Evolutionary conservation across 2,329 filamentous ascomycete genomes (phyloP).

Genomic region (Sodiomyces alkalinus): DNA sequence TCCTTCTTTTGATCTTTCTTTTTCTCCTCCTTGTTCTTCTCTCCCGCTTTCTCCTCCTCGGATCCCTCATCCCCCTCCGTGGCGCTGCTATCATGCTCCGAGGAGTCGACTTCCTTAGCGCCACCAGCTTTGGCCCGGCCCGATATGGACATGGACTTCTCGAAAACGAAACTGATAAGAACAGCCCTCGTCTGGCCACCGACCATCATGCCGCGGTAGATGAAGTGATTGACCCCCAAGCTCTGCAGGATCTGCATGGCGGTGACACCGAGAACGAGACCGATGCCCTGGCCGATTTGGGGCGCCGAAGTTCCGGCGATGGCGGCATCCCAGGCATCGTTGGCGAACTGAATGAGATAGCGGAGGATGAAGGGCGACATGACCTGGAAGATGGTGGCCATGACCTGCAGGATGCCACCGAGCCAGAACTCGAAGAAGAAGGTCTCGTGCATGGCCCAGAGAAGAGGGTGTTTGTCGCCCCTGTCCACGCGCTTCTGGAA

Average conservation of each 20-base stretch:
- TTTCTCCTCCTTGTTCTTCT: conserved; percentile 20
- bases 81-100: too few species aligned
- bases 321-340: conserved; percentile 58
- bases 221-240: conserved; percentile 73
- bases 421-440: conserved; percentile 75
- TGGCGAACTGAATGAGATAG: conserved; percentile 75
- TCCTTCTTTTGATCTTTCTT: conserved; percentile 20
- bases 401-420: conserved; percentile 63
- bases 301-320: conserved; percentile 38
- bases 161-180: conserved; percentile 75
- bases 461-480: conserved; percentile 57
- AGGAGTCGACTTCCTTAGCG: conserved; percentile 28
- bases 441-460: conserved; percentile 74
- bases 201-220: conserved; percentile 83
- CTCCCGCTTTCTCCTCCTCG: conserved; percentile 33
- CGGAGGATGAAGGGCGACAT: conserved; percentile 73
- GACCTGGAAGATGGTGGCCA: conserved; percentile 61
- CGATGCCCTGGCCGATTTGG: conserved; percentile 59
- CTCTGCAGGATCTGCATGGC: conserved; percentile 75
- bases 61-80: too few species aligned
- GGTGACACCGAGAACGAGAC: conserved; percentile 71
- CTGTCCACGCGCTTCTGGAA: conserved; percentile 54
- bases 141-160: conserved; percentile 83
- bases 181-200: conserved; percentile 72
- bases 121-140: conserved; percentile 78